Evolutionary conservation across 2,329 filamentous ascomycete species (phyloP), one percentile per base, ranked within the genome.

Genomic region (Cordyceps farinosa): DNA sequence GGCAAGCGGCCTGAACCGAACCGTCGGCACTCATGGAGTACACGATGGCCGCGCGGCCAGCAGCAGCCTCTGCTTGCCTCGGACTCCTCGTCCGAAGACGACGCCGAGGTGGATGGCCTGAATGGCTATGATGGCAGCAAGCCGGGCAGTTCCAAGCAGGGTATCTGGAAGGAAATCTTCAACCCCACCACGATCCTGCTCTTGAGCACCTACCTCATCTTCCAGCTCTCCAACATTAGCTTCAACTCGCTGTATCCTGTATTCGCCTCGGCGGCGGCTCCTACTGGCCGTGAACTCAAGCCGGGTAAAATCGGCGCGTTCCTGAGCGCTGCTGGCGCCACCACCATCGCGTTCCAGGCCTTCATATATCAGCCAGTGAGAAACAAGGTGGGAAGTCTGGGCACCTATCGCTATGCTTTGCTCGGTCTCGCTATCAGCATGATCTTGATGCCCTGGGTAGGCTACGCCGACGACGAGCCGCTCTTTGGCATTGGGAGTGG

Each of bases 181-280:
- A 96, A 91, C 70, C 84, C 87, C 63, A 92, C 95, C 64, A 97
- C 92, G 0, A 74, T 97, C 13, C 79, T 96, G 3, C 83, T 99
- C 0, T 84, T 99, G 6, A 74, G 86, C 59, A 96, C 93, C 0
- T 98, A 97, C 71, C 85, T 97, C 50, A 89, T 98, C 56, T 99
- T 98, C 72, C 93, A 97, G 71, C 82, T 99, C 5, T 88, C 90
- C 65, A 98, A 98, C 74, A 92, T 97, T 67, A 92, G 92, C 3
- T 99, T 93, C 82, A 97, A 97, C 76, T 94, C 91, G 22, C 80
- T 99, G 0, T 99, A 96, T 70, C 95, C 95, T 1, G 94, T 98
- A 61, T 99, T 98, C 70, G 91, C 89, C 0, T 88, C 93, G 61
- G 87, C 90, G 0, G 76, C 84, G 0, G 81, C 87, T 0, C 95